Percentiles rank a stretch among this genome's conserved stretches.
Conservation (phyloP, 1,139 yeast genomes). For the Suhomyces atakaporum region DNA sequence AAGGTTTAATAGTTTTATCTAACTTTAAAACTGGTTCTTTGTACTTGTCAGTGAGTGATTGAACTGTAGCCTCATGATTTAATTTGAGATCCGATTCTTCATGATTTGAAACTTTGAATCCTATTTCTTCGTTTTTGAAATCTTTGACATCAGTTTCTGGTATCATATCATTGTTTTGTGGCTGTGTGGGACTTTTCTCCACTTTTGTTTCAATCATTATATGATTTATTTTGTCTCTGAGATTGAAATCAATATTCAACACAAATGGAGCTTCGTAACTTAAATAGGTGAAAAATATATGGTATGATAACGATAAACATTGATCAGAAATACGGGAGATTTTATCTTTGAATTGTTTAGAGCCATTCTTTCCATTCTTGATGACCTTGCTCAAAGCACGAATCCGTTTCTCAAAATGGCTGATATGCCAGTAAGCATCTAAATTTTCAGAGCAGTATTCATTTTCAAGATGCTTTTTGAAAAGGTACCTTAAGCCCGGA, state of each 20-base stretch:
- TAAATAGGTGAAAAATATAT: constrained; percentile 66
- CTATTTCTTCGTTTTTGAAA: no score
- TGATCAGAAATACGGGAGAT: constrained; percentile 48
- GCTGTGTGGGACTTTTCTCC: neutral
- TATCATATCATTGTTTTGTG: neutral
- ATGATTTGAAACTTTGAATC: no score
- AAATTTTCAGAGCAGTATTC: constrained; percentile 77
- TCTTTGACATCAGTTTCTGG: no score
- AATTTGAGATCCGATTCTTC: no score
- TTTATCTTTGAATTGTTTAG: neutral
- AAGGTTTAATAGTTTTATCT: neutral
- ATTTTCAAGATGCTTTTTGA: constrained; percentile 61
- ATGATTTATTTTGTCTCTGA: constrained; percentile 51
- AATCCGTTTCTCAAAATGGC: constrained; percentile 35
- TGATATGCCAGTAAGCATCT: constrained; percentile 65
- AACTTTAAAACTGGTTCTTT: neutral
- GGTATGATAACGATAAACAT: constrained; percentile 59
- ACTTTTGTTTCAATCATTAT: constrained; percentile 34
- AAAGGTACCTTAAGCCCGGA: constrained; percentile 76
- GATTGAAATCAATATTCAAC: constrained; percentile 64
- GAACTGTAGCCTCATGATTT: no score
- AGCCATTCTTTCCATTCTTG: constrained; percentile 16
- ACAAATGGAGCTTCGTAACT: constrained; percentile 71
- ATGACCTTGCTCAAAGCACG: constrained; percentile 20
- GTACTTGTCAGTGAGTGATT: no score